phyloP scores from a whole-genome alignment of 192 early-diverging fungal genomes.

The Phlyctochytrium planicorne region DNA sequence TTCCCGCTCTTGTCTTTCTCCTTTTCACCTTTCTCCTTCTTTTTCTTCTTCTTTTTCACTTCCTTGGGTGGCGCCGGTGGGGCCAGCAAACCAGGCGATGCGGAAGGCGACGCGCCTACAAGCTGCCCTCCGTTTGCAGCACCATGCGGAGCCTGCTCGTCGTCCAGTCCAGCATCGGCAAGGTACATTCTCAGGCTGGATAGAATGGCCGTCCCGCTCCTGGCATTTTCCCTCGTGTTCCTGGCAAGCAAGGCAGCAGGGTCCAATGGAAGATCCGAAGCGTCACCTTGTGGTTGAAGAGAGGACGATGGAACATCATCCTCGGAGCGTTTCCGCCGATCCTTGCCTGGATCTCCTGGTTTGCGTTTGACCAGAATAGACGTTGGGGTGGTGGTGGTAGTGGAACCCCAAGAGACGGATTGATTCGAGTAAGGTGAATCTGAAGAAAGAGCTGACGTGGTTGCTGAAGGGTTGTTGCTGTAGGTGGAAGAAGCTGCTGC shows the following conservation, averaged over 20 bases:
- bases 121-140: neutral
- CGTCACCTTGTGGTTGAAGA: no score
- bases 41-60: neutral
- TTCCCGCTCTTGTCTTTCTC: neutral
- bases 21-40: neutral
- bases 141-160: neutral
- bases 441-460: no score
- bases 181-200: neutral
- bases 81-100: neutral
- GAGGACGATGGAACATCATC: no score
- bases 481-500: no score
- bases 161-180: slow-evolving; percentile 4
- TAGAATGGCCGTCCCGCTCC: neutral
- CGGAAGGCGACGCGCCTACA: neutral
- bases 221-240: slow-evolving; percentile 4
- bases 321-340: no score
- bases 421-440: no score
- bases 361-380: no score
- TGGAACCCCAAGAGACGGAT: no score
- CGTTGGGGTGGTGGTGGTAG: no score
- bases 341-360: no score
- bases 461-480: no score
- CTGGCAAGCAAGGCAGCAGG: neutral
- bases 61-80: neutral
- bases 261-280: no score